Base-by-base conservation (phyloP, 2,329 filamentous ascomycete species). In the Microascus cirrosus region DNA sequence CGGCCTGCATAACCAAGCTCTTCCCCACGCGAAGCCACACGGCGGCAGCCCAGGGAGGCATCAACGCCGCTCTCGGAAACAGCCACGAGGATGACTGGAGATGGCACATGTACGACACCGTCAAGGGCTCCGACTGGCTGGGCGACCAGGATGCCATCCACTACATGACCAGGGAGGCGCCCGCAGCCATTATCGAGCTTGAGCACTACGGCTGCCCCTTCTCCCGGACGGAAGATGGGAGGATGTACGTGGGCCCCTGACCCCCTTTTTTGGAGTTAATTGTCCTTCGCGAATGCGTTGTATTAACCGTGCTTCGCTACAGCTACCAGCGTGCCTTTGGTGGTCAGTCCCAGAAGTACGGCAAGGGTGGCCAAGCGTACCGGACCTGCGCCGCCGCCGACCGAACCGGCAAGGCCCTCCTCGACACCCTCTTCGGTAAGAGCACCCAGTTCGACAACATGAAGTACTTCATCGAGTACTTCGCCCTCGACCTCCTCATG, bases 401-500 rank as follows among this genome's bases (percentile, higher is more conserved):
- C 73, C 84, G 93, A 81, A 97, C 94, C 62, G 94, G 94, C 63
- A 94, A 99, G 76, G 94, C 94, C 68, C 88, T 99, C 65, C 85
- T 99, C 56, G 94, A 99, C 82, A 99, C 94, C 28, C 89, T 99
- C 64, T 99, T 97, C 76, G 94, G 94, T 68, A 93, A 96, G 79
- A 96, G 92, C 57, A 84, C 97, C 61, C 83, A 90, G 70, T 57
- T 57, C 48, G 91, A 97, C 82, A 96, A 96, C 82, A 96, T 93
- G 70, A 96, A 96, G 81, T 99, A 96, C 83, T 97, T 99, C 77
- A 96, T 99, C 73, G 94, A 97, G 77, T 97, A 92, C 82, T 99
- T 97, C 73, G 94, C 92, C 67, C 83, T 95, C 65, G 94, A 97
- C 71, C 78, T 97, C 74, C 88, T 99, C 68, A 97, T 97, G 94